Evolutionary conservation across 1,284 basidiomycete species (phyloP), one percentile per base, ranked within the genome.

Genomic region (Microbotryomycetes sp.): DNA sequence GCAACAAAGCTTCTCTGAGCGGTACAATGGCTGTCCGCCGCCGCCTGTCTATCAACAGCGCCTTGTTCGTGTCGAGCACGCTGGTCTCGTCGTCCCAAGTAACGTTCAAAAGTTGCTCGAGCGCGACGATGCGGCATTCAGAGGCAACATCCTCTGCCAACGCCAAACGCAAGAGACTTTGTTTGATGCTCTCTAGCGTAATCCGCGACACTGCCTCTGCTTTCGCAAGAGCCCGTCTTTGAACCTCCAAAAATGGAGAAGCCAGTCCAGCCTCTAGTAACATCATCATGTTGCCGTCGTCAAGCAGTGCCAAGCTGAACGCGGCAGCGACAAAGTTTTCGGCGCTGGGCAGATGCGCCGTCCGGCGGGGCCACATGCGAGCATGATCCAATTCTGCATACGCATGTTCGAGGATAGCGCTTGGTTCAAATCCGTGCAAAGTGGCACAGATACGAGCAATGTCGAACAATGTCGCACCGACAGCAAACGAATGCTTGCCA

Each of bases 311-410:
- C 54, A 68, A 29, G 47, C 45, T 6, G 59, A 57, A 45, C 45
- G 48, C 58, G 13, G 58, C 52, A 15, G 58, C 35, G 11, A 68
- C 61, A 41, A 52, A 61, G n/a, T 64, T 65, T 27, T 68, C 64
- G 0, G 64, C 60, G 2, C 54, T 45, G 1, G 67, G 67, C 0
- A 68, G 62, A 54, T 66, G 60, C 24, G 31, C 45, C 49, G 13
- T 52, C 15, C 7, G 46, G 29, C 5, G 41, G 2, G 9, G 24
- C 21, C 59, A 61, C 0, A 21, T 4, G 4, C 57, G 35, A 4
- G 61, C 48, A 1, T 54, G 54, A 1, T 31, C 21, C 11, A 68
- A 49, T 16, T 45, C 54, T 6, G 27, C 21, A 18, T 54, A 30
- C 13, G 56, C 57, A 41, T 56, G 35, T 6, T 46, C 28, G 16